Evolutionary conservation across 371 early-diverging fungal species (phyloP).

Genomic region (Mucor piriformis): DNA sequence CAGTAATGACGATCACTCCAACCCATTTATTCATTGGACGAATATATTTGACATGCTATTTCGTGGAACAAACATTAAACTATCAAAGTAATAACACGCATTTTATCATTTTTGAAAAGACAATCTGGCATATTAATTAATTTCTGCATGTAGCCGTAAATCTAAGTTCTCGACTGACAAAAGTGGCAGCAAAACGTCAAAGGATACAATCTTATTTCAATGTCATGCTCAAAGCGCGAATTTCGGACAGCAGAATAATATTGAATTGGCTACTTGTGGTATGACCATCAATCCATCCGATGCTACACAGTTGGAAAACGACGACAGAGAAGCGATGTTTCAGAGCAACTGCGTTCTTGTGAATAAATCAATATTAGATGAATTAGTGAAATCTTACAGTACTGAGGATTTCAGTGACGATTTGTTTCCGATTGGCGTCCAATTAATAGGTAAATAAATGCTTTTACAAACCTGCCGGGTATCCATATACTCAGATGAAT

Average conservation of each 20-base stretch:
- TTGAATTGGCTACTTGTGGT: not conserved
- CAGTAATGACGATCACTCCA: not conserved
- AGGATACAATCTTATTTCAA: conserved; percentile 9
- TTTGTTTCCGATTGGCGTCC: not conserved
- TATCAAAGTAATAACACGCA: conserved; percentile 9
- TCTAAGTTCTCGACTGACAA: not conserved
- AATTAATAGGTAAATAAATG: not conserved
- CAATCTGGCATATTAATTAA: too few species aligned
- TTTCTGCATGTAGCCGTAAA: not conserved
- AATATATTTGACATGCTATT: conserved; percentile 10
- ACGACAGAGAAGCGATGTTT: not conserved
- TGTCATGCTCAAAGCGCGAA: not conserved
- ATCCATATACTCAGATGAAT: too few species aligned
- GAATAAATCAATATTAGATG: conserved; percentile 3
- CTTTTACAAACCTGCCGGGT: too few species aligned
- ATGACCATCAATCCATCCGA: not conserved
- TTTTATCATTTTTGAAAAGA: not conserved
- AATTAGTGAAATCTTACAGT: not conserved
- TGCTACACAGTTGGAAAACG: not conserved
- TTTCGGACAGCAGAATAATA: not conserved
- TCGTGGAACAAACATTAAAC: conserved; percentile 13
- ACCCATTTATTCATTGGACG: conserved; percentile 1
- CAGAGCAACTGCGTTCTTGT: not conserved
- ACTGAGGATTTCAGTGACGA: not conserved
- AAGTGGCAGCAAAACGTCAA: not conserved